These are phyloP conservation scores for Puccinia triticina DNA, from an alignment of 1,284 basidiomycete species.

Conservation along the genomic window DNA sequence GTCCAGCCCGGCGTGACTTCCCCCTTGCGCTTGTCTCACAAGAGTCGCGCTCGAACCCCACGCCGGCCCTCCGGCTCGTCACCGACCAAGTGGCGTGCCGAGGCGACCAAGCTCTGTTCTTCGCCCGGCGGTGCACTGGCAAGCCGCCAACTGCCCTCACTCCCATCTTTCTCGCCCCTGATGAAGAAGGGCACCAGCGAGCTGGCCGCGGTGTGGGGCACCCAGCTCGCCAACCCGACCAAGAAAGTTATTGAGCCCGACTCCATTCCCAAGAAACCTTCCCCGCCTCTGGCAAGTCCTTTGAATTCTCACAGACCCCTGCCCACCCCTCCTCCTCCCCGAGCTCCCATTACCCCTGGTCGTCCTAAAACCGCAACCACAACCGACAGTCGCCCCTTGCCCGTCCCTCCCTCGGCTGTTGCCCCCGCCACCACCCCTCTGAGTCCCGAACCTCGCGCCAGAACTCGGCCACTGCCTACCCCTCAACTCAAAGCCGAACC, in stretches of 20 bases:
- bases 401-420: conserved; percentile 24
- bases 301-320: conserved; percentile 23
- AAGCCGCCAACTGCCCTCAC: conserved; percentile 27
- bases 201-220: conserved; percentile 40
- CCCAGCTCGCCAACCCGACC: conserved; percentile 10
- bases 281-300: conserved; percentile 4
- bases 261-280: not conserved
- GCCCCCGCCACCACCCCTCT: not conserved
- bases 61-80: conserved; percentile 17
- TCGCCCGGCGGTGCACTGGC: not conserved
- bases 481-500: conserved; percentile 3
- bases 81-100: conserved; percentile 7
- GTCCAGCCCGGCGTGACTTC: conserved; percentile 3
- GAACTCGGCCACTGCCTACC: conserved; percentile 17
- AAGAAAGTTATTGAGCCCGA: not conserved
- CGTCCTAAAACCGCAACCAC: not conserved
- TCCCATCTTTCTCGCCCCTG: conserved; percentile 34
- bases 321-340: conserved; percentile 36
- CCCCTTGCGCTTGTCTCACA: conserved; percentile 22
- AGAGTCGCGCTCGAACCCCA: conserved; percentile 23
- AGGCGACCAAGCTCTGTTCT: conserved; percentile 1
- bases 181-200: conserved; percentile 48
- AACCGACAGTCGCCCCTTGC: conserved; percentile 42
- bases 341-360: no score
- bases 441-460: not conserved